These are phyloP conservation scores for Gossypium arboreum DNA, from an alignment of 345 rosid species.

Conservation along the genomic window DNA sequence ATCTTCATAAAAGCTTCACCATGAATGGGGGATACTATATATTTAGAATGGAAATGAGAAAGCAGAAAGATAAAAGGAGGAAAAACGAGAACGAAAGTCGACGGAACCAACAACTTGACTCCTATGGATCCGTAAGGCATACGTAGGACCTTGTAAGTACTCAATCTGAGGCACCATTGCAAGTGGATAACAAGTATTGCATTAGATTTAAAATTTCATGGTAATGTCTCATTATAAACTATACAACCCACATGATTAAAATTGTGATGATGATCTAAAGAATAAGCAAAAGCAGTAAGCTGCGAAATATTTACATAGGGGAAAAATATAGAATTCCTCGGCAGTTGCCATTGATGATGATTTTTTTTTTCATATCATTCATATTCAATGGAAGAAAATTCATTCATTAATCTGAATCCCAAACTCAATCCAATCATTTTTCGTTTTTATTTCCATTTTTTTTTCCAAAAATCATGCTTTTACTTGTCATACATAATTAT, in stretches of 20 bases:
- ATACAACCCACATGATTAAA: conserved; percentile 38
- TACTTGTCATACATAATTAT: too few species aligned
- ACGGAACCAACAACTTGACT: conserved; percentile 27
- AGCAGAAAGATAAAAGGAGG: conserved; percentile 32
- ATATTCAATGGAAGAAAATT: background rate
- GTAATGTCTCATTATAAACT: conserved; percentile 24
- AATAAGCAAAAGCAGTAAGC: conserved; percentile 39
- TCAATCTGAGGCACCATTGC: conserved; percentile 19
- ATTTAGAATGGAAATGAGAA: conserved; percentile 37
- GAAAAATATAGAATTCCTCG: background rate
- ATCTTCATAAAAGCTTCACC: conserved; percentile 29
- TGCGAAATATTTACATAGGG: conserved; percentile 11
- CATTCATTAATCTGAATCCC: background rate
- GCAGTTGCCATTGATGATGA: conserved; percentile 4
- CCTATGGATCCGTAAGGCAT: conserved; percentile 59
- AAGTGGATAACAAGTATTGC: conserved; percentile 23
- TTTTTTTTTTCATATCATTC: background rate
- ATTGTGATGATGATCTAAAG: conserved; percentile 59
- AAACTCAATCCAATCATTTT: background rate
- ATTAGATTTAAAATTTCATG: conserved; percentile 25
- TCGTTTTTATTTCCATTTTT: too few species aligned
- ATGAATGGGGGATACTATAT: conserved; percentile 16
- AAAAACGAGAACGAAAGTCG: conserved; percentile 15
- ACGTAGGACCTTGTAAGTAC: conserved; percentile 48
- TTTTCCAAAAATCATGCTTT: too few species aligned